Conservation (phyloP, 1,139 yeast genomes). For the Lodderomyces orthopsilosis region DNA sequence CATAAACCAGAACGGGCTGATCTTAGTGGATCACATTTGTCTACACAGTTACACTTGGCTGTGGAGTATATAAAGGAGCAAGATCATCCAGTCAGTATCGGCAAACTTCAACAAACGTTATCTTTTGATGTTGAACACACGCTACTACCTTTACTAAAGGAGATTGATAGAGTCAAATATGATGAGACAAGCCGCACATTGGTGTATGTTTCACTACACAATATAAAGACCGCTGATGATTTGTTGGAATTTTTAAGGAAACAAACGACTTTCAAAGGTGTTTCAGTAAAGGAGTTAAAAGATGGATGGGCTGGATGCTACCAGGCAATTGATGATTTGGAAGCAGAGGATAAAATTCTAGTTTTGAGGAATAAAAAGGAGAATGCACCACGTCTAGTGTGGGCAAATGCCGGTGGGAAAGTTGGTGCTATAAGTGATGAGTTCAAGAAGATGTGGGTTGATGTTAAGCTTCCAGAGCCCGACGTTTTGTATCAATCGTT, state of each 20-base stretch:
- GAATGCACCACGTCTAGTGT: conserved; percentile 81
- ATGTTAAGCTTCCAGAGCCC: conserved; percentile 74
- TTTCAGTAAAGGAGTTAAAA: conserved; percentile 80
- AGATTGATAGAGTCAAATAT: conserved; percentile 71
- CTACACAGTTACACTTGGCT: conserved; percentile 81
- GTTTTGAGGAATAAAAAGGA: conserved; percentile 91
- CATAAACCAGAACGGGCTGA: conserved; percentile 30
- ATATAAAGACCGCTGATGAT: conserved; percentile 79
- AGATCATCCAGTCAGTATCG: conserved; percentile 66
- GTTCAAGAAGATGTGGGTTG: conserved; percentile 77
- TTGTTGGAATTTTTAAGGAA: conserved; percentile 69
- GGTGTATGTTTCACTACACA: conserved; percentile 85
- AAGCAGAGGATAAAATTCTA: conserved; percentile 69
- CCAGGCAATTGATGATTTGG: conserved; percentile 72
- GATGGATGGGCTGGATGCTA: conserved; percentile 98
- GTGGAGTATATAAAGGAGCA: conserved; percentile 76
- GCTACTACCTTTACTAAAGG: conserved; percentile 66
- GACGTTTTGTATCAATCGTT: conserved; percentile 73
- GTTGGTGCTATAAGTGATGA: conserved; percentile 78
- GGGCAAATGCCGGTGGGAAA: conserved; percentile 83
- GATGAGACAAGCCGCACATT: conserved; percentile 61
- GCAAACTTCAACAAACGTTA: conserved; percentile 59
- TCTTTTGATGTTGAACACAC: conserved; percentile 46
- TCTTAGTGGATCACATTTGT: conserved; percentile 55
- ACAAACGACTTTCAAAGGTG: conserved; percentile 87